phyloP scores from a whole-genome alignment of 805 yeast genomes.

The Ascoidea rubescens region DNA sequence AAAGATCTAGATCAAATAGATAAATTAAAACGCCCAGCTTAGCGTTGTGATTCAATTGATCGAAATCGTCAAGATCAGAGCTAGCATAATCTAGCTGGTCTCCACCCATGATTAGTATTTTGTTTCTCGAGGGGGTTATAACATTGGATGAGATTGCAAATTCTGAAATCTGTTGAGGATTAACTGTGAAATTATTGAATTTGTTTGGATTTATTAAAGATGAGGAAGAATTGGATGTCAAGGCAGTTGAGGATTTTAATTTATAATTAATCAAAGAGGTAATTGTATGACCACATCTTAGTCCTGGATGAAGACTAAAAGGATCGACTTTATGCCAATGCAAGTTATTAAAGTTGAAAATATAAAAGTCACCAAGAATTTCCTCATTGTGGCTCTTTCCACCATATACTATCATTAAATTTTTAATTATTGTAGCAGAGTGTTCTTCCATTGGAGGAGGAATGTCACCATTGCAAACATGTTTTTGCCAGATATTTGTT shows the following conservation, averaged over 20 bases:
- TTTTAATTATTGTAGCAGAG: conserved; percentile 66
- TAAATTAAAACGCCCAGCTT: conserved; percentile 49
- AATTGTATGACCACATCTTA: conserved; percentile 86
- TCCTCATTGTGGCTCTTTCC: conserved; percentile 72
- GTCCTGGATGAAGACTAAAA: conserved; percentile 46
- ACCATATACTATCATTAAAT: conserved; percentile 73
- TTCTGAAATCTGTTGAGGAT: conserved; percentile 3
- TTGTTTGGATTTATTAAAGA: conserved; percentile 15
- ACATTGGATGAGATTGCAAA: conserved; percentile 6
- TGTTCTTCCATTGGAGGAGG: conserved; percentile 92
- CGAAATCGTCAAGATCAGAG: conserved; percentile 31
- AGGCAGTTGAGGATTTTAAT: conserved; percentile 11
- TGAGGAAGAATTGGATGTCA: conserved; percentile 37
- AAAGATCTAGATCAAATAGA: conserved; percentile 38
- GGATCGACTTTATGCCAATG: conserved; percentile 48
- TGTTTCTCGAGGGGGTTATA: conserved; percentile 27
- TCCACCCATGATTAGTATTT: conserved; percentile 82
- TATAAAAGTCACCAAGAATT: conserved; percentile 49
- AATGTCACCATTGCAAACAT: conserved; percentile 30
- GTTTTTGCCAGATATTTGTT: conserved; percentile 53
- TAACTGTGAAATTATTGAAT: conserved; percentile 4
- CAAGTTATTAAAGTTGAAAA: conserved; percentile 60
- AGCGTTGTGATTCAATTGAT: conserved; percentile 36
- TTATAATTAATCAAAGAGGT: conserved; percentile 40
- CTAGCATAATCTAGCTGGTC: conserved; percentile 59